Evolutionary conservation across 768 basidiomycete species (phyloP).

Genomic region (Tylopilus plumbeoviolaceoides): DNA sequence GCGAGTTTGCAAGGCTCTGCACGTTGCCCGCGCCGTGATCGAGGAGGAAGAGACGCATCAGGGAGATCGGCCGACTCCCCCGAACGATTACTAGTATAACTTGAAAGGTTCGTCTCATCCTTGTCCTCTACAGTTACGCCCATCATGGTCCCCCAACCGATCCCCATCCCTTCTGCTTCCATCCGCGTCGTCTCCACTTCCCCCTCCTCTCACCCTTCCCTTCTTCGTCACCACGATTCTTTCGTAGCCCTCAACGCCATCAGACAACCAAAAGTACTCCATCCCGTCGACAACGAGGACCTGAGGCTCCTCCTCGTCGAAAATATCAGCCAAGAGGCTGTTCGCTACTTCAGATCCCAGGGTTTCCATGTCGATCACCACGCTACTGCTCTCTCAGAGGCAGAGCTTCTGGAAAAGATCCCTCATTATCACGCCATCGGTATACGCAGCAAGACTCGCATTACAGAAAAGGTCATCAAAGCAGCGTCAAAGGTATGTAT

Average conservation of each 20-base stretch:
- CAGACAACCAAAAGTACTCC: slow-evolving; percentile 66
- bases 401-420: slow-evolving; percentile 84
- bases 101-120: not conserved
- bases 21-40: slow-evolving; percentile 98
- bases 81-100: not conserved
- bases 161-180: slow-evolving; percentile 37
- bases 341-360: slow-evolving; percentile 68
- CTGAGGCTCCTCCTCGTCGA: slow-evolving; percentile 85
- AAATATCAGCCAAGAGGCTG: slow-evolving; percentile 92
- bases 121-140: slow-evolving; percentile 6
- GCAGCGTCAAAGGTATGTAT: slow-evolving; percentile 74
- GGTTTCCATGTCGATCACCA: slow-evolving; percentile 93
- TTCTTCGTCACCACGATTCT: slow-evolving; percentile 39
- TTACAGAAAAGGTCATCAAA: slow-evolving; percentile 85
- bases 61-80: not conserved
- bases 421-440: slow-evolving; percentile 89
- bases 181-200: slow-evolving; percentile 47
- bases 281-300: slow-evolving; percentile 78
- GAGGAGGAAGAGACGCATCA: slow-evolving; percentile 75
- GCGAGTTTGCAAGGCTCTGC: slow-evolving; percentile 88
- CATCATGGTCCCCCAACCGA: slow-evolving; percentile 44
- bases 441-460: slow-evolving; percentile 96
- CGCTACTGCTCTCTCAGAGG: slow-evolving; percentile 83
- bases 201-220: slow-evolving; percentile 35
- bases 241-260: slow-evolving; percentile 33